phyloP scores from a whole-genome alignment of 2,329 filamentous ascomycete genomes.

The Blastomyces silverae region DNA sequence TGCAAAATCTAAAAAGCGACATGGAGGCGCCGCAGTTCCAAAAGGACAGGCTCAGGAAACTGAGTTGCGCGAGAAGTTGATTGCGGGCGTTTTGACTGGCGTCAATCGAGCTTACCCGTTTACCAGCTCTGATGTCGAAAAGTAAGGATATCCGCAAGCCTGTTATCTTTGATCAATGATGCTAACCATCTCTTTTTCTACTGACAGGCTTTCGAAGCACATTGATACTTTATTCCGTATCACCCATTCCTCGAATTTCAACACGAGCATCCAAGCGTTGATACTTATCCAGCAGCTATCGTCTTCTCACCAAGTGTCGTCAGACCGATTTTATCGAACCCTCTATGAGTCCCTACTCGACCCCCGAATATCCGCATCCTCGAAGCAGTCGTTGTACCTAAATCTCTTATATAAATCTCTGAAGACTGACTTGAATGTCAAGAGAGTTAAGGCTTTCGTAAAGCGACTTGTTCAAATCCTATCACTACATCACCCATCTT shows the following conservation, averaged over 20 bases:
- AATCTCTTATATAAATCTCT: conserved; percentile 84
- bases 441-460: conserved; percentile 89
- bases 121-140: conserved; percentile 68
- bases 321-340: conserved; percentile 89
- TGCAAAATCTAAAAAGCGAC: conserved; percentile 38
- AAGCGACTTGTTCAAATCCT: conserved; percentile 87
- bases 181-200: conserved; percentile 24
- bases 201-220: conserved; percentile 66
- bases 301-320: conserved; percentile 67
- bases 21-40: conserved; percentile 21
- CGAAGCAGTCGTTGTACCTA: conserved; percentile 90
- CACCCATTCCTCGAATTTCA: conserved; percentile 97
- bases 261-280: conserved; percentile 92
- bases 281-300: conserved; percentile 92
- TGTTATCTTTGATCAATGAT: conserved; percentile 10
- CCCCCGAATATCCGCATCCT: conserved; percentile 77
- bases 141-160: conserved; percentile 44
- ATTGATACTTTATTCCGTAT: conserved; percentile 92
- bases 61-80: conserved; percentile 81
- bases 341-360: conserved; percentile 93
- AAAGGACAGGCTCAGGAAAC: conserved; percentile 46
- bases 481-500: conserved; percentile 82
- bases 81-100: conserved; percentile 83
- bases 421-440: conserved; percentile 82
- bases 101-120: conserved; percentile 96